Evolutionary conservation across 495 filamentous ascomycete species (phyloP), one percentile per base, ranked within the genome.

Genomic region (Cercophora newfieldiana): DNA sequence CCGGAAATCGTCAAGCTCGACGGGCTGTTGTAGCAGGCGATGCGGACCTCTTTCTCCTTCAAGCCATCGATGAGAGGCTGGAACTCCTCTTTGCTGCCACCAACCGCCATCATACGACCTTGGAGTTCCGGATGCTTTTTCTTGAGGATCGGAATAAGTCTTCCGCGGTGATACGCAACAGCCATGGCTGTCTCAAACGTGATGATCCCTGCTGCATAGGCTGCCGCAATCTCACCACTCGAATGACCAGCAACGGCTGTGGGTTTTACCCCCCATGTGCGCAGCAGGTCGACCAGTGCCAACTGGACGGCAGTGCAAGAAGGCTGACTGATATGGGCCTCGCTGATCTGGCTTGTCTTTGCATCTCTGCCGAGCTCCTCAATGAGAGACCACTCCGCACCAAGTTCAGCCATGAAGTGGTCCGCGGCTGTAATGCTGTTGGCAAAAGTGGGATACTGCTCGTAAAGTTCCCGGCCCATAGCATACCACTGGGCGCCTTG

Each of bases 1-100:
- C 86, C 86, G 3, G 86, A 90, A 19, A 90, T 72, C 0, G 88
- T 90, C 16, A 88, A 71, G 59, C 83, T 88, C 0, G 76, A 79
- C 10, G 87, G 86, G 65, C 81, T 85, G 74, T 90, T 90, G 71
- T 84, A 79, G 66, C 82, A 85, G 26, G 83, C 85, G 58, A 86
- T 77, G 51, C 74, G 66, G 51, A 72, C 79, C 65, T 69, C 65
- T 55, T 79, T 74, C 55, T 75, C 74, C 33, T 76, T 72, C 21
- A 82, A 71, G 26, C 71, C 59, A 7, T 76, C 78, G 33, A 82
- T 69, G 24, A 81, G 65, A 7, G 76, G 74, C 30, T 73, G 60
- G 14, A 80, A 69, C 44, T 81, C 79, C 18, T 80, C 77, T 55
- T 78, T 77, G n/a, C 70, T 72, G 29, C 78, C 70, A 3, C 83